phyloP scores from a whole-genome alignment of 306 rosid genomes.

The Abrus precatorius region DNA sequence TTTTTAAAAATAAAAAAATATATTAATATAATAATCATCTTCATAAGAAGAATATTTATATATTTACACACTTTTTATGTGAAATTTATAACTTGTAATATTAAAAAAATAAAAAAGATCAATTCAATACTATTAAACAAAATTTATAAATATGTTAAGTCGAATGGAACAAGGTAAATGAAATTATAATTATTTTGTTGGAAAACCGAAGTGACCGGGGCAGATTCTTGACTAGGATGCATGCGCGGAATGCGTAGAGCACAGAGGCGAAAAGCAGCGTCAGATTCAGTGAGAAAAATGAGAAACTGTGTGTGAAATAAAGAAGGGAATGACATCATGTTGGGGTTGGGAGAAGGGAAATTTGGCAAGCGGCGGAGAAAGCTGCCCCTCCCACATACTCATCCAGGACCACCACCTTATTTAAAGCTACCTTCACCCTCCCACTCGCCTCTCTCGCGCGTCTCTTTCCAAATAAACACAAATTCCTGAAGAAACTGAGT shows the following conservation, averaged over 20 bases:
- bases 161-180: too few species aligned
- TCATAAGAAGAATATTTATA: too few species aligned
- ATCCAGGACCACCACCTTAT: slow-evolving; percentile 68
- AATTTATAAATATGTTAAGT: too few species aligned
- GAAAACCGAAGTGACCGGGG: too few species aligned
- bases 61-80: too few species aligned
- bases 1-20: too few species aligned
- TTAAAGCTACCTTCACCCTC: slow-evolving; percentile 14
- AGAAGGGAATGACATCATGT: slow-evolving; percentile 48
- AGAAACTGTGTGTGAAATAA: neutral
- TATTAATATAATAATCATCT: too few species aligned
- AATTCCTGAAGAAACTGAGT: too few species aligned
- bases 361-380: slow-evolving; percentile 74
- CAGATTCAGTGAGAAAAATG: neutral
- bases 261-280: neutral
- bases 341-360: slow-evolving; percentile 44
- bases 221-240: neutral
- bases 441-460: slow-evolving; percentile 50
- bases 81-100: too few species aligned
- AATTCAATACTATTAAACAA: too few species aligned
- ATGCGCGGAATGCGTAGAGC: slow-evolving; percentile 50
- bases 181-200: too few species aligned
- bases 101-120: too few species aligned
- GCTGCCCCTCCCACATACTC: slow-evolving; percentile 20
- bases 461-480: neutral